Evolutionary conservation across 257 asterid genomes (phyloP).

Genomic region (Plectranthus barbatus): DNA sequence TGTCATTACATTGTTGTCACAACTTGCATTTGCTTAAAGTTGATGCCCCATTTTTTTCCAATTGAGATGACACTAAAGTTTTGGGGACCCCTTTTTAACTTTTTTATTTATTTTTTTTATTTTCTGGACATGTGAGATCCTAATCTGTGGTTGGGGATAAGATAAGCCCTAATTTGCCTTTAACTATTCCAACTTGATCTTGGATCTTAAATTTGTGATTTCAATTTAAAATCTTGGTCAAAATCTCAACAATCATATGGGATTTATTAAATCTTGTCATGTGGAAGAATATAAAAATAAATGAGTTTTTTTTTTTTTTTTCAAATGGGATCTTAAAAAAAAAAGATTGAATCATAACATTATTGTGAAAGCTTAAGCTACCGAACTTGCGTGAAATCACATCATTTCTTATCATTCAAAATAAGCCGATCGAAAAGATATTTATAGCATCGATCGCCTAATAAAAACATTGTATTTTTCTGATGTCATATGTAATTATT

Average conservation of each 20-base stretch:
- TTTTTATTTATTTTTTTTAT: background rate
- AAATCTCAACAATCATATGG: conserved; percentile 17
- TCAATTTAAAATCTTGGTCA: conserved; percentile 16
- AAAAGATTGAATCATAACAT: background rate
- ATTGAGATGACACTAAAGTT: conserved; percentile 41
- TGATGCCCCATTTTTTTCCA: conserved; percentile 26
- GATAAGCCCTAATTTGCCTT: background rate
- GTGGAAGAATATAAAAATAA: conserved; percentile 9
- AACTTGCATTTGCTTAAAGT: conserved; percentile 25
- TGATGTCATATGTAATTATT: no score
- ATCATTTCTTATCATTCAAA: background rate
- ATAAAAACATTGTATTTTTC: no score
- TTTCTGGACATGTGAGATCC: background rate
- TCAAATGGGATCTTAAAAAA: background rate
- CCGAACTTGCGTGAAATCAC: background rate
- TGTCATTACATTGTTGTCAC: conserved; percentile 26
- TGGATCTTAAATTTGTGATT: conserved; percentile 32
- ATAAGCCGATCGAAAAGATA: background rate
- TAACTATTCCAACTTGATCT: conserved; percentile 15
- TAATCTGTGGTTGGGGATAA: conserved; percentile 12
- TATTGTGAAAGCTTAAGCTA: background rate
- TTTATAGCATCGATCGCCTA: no score
- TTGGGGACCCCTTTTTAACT: conserved; percentile 9
- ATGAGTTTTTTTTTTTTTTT: conserved; percentile 20
- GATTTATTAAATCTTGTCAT: conserved; percentile 14